phyloP scores from a whole-genome alignment of 495 filamentous ascomycete genomes.

The Mytilinidion resinicola region DNA sequence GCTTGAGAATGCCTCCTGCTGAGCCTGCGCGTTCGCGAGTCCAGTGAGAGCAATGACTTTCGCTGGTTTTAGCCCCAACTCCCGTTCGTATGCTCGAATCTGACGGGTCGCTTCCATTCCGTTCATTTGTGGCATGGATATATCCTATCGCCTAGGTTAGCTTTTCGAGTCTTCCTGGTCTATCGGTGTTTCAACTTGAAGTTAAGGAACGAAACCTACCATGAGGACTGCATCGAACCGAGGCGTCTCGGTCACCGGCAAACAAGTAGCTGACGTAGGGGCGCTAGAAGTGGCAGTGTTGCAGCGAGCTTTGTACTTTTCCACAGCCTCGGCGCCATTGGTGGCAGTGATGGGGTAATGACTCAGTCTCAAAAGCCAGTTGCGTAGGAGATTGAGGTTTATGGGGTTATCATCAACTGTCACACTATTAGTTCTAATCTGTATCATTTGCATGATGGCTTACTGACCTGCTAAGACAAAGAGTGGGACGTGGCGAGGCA shows the following conservation, averaged over 20 bases:
- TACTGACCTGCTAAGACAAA: background rate
- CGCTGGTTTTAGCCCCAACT: constrained; percentile 32
- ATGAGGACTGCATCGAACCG: constrained; percentile 55
- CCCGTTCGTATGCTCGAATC: constrained; percentile 48
- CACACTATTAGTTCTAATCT: constrained; percentile 38
- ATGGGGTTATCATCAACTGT: constrained; percentile 73
- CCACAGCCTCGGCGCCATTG: constrained; percentile 54
- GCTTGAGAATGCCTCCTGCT: constrained; percentile 58
- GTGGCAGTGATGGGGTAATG: constrained; percentile 47
- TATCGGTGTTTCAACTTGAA: no score
- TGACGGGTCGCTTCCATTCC: constrained; percentile 27
- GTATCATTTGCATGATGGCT: background rate
- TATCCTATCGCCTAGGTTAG: constrained; percentile 24
- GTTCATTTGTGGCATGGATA: constrained; percentile 56
- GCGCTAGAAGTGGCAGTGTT: constrained; percentile 7
- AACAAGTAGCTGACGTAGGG: background rate
- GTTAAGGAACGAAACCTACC: constrained; percentile 8
- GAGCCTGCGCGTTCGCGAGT: constrained; percentile 54
- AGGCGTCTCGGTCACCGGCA: background rate
- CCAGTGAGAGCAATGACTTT: constrained; percentile 68
- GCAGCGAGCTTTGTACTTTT: constrained; percentile 43
- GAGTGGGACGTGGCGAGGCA: background rate
- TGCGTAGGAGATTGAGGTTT: constrained; percentile 52
- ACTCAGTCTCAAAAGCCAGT: constrained; percentile 52
- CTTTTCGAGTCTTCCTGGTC: no score